A percentile compares a stretch with the other conserved stretches of the same genome.
Evolutionary conservation across 2,329 filamentous ascomycete genomes (phyloP).

Genomic region (Colletotrichum sublineola): DNA sequence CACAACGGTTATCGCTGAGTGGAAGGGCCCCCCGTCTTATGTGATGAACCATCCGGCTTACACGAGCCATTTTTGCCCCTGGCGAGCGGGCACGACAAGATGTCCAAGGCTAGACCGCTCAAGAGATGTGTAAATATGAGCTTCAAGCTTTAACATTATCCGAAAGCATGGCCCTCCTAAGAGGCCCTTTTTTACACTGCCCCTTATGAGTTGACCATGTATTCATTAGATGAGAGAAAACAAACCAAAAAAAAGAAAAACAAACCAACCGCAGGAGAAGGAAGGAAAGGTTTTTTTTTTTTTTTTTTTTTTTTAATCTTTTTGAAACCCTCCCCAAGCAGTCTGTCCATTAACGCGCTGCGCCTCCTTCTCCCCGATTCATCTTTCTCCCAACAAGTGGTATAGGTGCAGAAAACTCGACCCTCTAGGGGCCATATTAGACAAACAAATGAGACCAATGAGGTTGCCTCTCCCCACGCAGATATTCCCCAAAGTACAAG

Average conservation of each 20-base stretch:
- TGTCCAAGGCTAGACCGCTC: not conserved
- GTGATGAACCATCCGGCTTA: not conserved
- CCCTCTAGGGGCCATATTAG: slow-evolving; percentile 25
- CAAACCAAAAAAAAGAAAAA: not conserved
- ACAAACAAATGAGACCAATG: slow-evolving; percentile 17
- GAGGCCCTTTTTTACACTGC: not conserved
- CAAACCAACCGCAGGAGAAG: not conserved
- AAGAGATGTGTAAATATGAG: not conserved
- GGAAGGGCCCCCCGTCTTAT: not conserved
- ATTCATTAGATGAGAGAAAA: not conserved
- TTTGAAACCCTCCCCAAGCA: not conserved
- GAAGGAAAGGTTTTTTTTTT: not conserved
- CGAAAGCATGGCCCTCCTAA: not conserved
- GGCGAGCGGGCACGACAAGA: not conserved
- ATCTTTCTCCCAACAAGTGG: slow-evolving; percentile 15
- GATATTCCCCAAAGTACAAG: not conserved
- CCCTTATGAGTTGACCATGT: not conserved
- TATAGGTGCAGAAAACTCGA: slow-evolving; percentile 26
- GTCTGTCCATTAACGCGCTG: slow-evolving; percentile 22
- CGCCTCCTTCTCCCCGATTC: slow-evolving; percentile 4
- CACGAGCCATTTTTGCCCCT: not conserved
- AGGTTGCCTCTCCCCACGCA: not conserved
- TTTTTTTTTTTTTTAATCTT: no score
- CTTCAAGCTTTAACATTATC: slow-evolving; percentile 40
- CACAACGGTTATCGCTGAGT: not conserved